Base-by-base conservation (phyloP, 371 early-diverging fungal species). In the Chytridium lagenaria region DNA sequence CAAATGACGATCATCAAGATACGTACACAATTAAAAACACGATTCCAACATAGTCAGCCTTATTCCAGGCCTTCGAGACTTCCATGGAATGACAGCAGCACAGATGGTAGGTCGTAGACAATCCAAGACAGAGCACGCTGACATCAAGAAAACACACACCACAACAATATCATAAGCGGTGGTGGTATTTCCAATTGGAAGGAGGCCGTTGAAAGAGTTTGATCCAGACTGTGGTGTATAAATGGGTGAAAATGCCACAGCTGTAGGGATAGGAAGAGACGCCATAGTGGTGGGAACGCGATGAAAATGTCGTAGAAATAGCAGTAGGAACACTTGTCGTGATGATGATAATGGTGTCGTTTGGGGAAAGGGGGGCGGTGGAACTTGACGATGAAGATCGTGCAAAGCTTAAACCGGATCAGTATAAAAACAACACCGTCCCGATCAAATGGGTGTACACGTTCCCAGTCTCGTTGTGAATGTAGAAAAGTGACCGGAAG, bases 1-100 rank as follows among this genome's bases (percentile, higher is more conserved):
- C n/a, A n/a, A n/a, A n/a, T n/a, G n/a, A n/a, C n/a, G n/a, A 40
- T 34, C 12, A 38, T 44, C 19, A 12, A 19, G 44, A 36, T 22
- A 65, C 74, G 50, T 34, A 75, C 75, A 70, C 75, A 57, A 75
- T 75, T 39, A 75, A 39, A 30, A 50, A 52, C 33, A 93, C 91
- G 73, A 97, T 97, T 39, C 97, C 97, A 50, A 93, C 90, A 88
- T 95, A 97, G 81, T 97, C 97, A 69, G 93, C 93, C 68, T 92
- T 89, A 50, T 75, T 75, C 75, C 75, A 75, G 0, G 59, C 59
- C 59, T 69, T 75, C 19, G 75, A 49, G 79, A 88, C 86, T 68
- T 79, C 67, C 65, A 90, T 87, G 65, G 96, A 95, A 79, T 96
- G 97, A 74, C 94, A 95, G n/a, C 88, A 84, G 64, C 93, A 91